Evolutionary conservation across 306 rosid genomes (phyloP).

Genomic region (Corylus avellana): DNA sequence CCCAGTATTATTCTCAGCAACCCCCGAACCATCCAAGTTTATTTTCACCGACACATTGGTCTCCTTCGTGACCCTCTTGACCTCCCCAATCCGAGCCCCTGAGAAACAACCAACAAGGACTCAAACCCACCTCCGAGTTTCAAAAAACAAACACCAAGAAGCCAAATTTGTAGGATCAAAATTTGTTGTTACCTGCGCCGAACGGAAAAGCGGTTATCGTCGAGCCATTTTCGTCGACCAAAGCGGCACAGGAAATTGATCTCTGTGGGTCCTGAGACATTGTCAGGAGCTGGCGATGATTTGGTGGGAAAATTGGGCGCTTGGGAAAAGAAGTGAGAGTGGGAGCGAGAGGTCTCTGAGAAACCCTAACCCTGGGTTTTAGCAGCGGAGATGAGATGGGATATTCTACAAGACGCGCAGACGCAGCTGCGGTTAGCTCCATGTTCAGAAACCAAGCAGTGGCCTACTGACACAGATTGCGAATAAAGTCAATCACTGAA

Average conservation of each 20-base stretch:
- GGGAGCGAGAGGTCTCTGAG: slow-evolving; percentile 23
- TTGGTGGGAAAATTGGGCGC: slow-evolving; percentile 31
- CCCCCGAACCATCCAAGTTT: slow-evolving; percentile 82
- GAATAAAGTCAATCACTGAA: too few species aligned
- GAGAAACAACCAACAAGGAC: slow-evolving; percentile 13
- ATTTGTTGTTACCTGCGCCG: slow-evolving; percentile 43
- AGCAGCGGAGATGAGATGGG: slow-evolving; percentile 40
- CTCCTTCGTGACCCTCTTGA: slow-evolving; percentile 82
- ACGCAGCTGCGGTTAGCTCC: slow-evolving; percentile 54
- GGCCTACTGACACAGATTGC: not conserved
- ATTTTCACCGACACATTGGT: slow-evolving; percentile 83
- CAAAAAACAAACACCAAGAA: slow-evolving; percentile 6
- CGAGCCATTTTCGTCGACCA: slow-evolving; percentile 43
- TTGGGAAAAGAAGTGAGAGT: slow-evolving; percentile 9
- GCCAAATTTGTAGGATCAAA: not conserved
- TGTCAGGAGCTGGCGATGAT: slow-evolving; percentile 28
- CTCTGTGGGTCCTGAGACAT: slow-evolving; percentile 27
- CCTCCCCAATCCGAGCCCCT: slow-evolving; percentile 86
- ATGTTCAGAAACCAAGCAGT: slow-evolving; percentile 24
- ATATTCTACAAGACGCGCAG: slow-evolving; percentile 38
- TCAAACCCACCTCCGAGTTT: slow-evolving; percentile 7
- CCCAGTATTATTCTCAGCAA: slow-evolving; percentile 75
- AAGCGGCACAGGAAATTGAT: slow-evolving; percentile 42
- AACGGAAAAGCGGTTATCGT: slow-evolving; percentile 33
- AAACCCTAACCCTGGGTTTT: slow-evolving; percentile 45